These are phyloP conservation scores for Botryosphaeria dothidea DNA, from an alignment of 2,329 filamentous ascomycete genomes.

Conservation along the genomic window DNA sequence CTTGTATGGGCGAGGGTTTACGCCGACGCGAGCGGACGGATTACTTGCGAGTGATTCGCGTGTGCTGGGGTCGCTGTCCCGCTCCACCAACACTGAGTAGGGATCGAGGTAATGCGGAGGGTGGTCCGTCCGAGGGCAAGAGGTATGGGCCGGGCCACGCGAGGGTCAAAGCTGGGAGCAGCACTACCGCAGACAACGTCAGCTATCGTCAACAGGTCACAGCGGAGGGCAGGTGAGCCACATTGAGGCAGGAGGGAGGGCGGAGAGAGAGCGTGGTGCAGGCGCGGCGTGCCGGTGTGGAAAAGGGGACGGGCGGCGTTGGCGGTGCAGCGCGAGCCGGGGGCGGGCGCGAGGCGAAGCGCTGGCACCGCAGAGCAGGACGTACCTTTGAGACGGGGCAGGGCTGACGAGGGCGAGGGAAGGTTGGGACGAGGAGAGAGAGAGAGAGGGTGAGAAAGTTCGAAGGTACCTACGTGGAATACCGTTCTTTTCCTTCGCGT, in stretches of 20 bases:
- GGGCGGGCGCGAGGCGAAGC: constrained; percentile 24
- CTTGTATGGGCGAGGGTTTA: constrained; percentile 11
- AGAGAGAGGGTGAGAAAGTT: constrained; percentile 20
- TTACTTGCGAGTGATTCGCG: constrained; percentile 2
- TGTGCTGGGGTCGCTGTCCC: constrained; percentile 2
- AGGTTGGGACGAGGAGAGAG: constrained; percentile 27
- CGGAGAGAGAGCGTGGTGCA: constrained; percentile 29
- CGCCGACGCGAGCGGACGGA: constrained; percentile 14
- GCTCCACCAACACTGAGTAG: constrained; percentile 6
- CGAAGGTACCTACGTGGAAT: constrained; percentile 21
- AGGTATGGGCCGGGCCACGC: constrained; percentile 18
- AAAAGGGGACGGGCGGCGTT: constrained; percentile 38
- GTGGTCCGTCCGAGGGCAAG: constrained; percentile 20
- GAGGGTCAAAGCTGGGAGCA: constrained; percentile 21
- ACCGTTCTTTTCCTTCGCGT: constrained; percentile 21
- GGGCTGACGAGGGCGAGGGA: constrained; percentile 28
- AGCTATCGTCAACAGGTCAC: constrained; percentile 3
- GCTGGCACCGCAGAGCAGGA: constrained; percentile 24
- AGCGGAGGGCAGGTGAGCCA: not conserved
- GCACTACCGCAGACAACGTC: constrained; percentile 15
- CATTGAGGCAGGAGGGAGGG: constrained; percentile 1
- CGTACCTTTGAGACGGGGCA: constrained; percentile 21
- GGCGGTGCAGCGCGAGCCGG: constrained; percentile 24
- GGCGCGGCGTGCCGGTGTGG: constrained; percentile 25
- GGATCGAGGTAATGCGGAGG: constrained; percentile 16